Evolutionary conservation across 208 protist genomes (phyloP), one percentile per base, ranked within the genome.

Genomic region (Lotmaria passim): DNA sequence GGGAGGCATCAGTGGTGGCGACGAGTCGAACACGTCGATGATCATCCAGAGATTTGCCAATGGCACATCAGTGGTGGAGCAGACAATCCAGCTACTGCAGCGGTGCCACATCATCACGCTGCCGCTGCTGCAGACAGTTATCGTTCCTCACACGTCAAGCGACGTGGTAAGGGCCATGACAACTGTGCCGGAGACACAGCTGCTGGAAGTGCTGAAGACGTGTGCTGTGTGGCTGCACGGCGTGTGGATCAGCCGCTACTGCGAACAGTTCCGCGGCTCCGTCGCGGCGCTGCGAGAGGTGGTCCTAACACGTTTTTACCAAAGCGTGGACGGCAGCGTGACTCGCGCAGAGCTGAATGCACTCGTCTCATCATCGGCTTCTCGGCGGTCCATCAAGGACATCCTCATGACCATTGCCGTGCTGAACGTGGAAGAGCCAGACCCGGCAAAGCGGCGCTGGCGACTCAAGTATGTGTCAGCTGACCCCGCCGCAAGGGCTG

Each of bases 171-270:
- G 21, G 28, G 23, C 69, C 7, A 76, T 67, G 59, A 26, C 71
- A 5, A 62, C 51, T 21, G 55, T 77, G 15, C 51, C 69, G 23
- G 65, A 73, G 12, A 34, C 50, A 51, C 79, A 83, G 52, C 50
- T 93, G 24, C 44, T 96, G 11, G 78, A 82, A 3, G 77, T 79
- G 14, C 66, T 95, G 15, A 72, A 78, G 50, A 62, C 68, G 34
- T 78, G 55, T 36, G 85, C 86, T 0, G 75, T 93, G 41, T 93
- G 79, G 68, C 85, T 91, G 76, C 92, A 96, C 51, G 92, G 92
- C 28, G 92, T 96, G 34, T 96, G 92, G 92, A 77, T 95, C 0
- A 78, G 78, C 17, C 79, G 82, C 30, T 66, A 41, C n/a, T 72
- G 77, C 31, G 59, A 79, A 1, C 58, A 78, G 19, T 90, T 96